Conservation (phyloP, 176 grass and related monocot species). For the Chrysopogon serrulatus region DNA sequence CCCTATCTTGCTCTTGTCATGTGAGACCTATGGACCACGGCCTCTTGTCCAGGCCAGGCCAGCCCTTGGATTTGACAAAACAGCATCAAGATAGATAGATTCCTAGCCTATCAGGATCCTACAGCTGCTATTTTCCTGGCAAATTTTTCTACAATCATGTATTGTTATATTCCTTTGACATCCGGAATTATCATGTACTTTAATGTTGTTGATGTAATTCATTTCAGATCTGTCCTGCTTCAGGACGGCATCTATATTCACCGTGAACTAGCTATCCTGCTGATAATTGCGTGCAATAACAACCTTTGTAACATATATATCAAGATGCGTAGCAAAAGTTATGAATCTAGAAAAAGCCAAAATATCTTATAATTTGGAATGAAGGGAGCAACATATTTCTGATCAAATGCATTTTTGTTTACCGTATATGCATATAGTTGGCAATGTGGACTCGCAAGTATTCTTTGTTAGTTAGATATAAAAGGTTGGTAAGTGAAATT, state of each 20-base stretch:
- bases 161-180: background rate
- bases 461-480: background rate
- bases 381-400: too few species aligned
- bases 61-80: slow-evolving; percentile 39
- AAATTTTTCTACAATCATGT: background rate
- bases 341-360: too few species aligned
- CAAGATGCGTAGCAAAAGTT: too few species aligned
- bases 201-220: background rate
- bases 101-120: background rate
- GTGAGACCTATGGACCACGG: slow-evolving; percentile 34
- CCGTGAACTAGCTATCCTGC: background rate
- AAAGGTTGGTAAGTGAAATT: background rate
- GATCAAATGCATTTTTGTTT: background rate
- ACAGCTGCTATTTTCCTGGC: background rate
- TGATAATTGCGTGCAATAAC: background rate
- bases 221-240: background rate
- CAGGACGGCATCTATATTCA: background rate
- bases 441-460: too few species aligned
- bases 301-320: background rate
- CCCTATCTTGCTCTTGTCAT: slow-evolving; percentile 12
- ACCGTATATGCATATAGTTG: background rate
- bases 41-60: slow-evolving; percentile 20
- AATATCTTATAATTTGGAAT: too few species aligned
- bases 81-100: slow-evolving; percentile 4
- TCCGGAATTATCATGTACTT: background rate